Evolutionary conservation across 352 stramenopile species (phyloP), one percentile per base, ranked within the genome.

Genomic region (Phytophthora multivora): DNA sequence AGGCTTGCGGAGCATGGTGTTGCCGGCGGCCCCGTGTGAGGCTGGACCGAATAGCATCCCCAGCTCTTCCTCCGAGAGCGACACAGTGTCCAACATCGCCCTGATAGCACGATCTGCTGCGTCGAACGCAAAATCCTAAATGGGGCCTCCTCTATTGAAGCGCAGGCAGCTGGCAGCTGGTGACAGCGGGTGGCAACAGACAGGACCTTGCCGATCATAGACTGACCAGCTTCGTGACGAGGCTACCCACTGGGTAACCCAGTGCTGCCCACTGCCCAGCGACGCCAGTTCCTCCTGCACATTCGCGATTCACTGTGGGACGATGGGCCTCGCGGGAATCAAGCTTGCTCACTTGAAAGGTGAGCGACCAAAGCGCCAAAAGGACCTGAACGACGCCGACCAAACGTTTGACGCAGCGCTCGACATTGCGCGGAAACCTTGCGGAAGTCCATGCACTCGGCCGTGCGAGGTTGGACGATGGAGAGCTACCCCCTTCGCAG

Each of bases 1-100:
- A 47, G 12, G n/a, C 26, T 39, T 12, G 13, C 39, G 19, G 42
- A 26, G 35, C 38, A 25, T 50, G 30, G 28, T 25, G 47, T 4
- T 51, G 33, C 13, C 18, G 25, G 26, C n/a, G 46, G 16, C 33
- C 46, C 58, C 63, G 33, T 67, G 19, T 63, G 53, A 63, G 38
- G 68, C 40, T 35, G 53, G 59, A 43, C 49, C 56, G 18, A 77
- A 73, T 35, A 77, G 54, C 51, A 73, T 49, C 35, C 63, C 40
- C 13, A 77, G 59, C 49, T 77, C 68, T 39, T 77, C 68, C 36
- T 77, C 68, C 18, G 64, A 71, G 31, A 77, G 52, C 23, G 43
- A 48, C 3, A 73, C 51, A 50, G 43, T n/a, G 52, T 65, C 51
- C 40, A 77, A 39, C 63, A 68, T 67, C 2, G 28, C 28, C 28